Base-by-base conservation (phyloP, 352 stramenopile genomes). In the Globisporangium barbulae region DNA sequence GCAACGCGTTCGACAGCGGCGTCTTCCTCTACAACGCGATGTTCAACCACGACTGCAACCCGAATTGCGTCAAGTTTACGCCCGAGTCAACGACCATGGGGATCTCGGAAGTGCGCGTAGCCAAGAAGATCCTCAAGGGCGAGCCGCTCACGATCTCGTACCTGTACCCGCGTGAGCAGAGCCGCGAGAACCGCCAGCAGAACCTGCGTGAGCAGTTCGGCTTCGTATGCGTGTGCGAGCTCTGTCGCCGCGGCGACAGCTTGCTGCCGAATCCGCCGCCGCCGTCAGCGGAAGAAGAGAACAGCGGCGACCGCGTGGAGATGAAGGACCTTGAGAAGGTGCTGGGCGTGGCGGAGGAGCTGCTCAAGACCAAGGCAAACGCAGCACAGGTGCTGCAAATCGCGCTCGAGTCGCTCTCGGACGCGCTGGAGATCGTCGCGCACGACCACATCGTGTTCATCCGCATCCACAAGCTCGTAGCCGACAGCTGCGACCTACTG, bases 31-130 rank as follows among this genome's bases (percentile, higher is more conserved):
- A 97, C 70, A 96, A 94, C 60, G 90, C 90, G 22, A 98, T 98
- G 76, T 94, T 98, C 67, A 98, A 98, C 77, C 94, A 98, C 72
- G 81, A 91, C 44, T 96, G 90, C 71, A 90, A 97, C 72, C 92
- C 94, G 35, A 98, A 98, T 63, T 98, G 94, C 68, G 85, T 98
- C 70, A 98, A 98, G 73, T 97, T 98, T 67, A 88, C 73, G 35
- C 83, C 81, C 9, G 75, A 91, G 47, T 64, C 76, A 5, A 60
- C 74, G 65, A 67, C 73, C 15, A 42, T 58, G 19, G 76, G 77
- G 22, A 84, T 97, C 63, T 98, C 94, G 5, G 93, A 98, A 75
- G 92, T 98, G 33, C 89, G 93, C 50, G 94, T 96, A 10, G 96
- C 91, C 15, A 70, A 81, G 67, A 68, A 70, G 31, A 90, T 98